These are phyloP conservation scores for Periconia digitata DNA, from an alignment of 2,329 filamentous ascomycete species.

Conservation along the genomic window DNA sequence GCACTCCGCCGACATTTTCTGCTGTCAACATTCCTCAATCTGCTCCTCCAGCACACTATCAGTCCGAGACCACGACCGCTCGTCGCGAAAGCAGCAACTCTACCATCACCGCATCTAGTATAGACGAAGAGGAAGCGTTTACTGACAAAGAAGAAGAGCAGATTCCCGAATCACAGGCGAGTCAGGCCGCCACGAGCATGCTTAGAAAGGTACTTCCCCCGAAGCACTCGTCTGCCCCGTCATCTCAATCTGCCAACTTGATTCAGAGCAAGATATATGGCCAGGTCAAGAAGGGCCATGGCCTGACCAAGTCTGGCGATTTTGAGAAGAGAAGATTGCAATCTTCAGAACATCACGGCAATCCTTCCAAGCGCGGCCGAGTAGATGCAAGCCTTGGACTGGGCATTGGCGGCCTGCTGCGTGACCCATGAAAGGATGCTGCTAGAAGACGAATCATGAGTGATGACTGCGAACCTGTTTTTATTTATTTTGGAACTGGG, in stretches of 20 bases:
- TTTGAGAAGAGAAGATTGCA: conserved; percentile 35
- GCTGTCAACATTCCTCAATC: conserved; percentile 39
- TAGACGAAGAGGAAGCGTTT: conserved; percentile 47
- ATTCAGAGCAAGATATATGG: conserved; percentile 67
- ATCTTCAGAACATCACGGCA: conserved; percentile 30
- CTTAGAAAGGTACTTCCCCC: conserved; percentile 59
- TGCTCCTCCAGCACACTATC: conserved; percentile 45
- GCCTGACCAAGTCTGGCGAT: conserved; percentile 35
- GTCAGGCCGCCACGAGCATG: conserved; percentile 74
- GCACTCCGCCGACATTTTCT: conserved; percentile 44
- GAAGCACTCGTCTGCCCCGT: conserved; percentile 32
- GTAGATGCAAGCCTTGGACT: conserved; percentile 55
- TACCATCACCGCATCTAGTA: conserved; percentile 45
- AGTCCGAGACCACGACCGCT: conserved; percentile 27
- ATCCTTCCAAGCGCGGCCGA: conserved; percentile 54
- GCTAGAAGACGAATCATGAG: conserved; percentile 1
- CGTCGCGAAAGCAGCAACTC: conserved; percentile 72
- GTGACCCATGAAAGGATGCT: conserved; percentile 15
- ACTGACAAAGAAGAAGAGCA: conserved; percentile 69
- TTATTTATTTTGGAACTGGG: conserved; percentile 3
- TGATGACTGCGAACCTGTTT: conserved; percentile 6
- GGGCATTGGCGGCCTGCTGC: conserved; percentile 53
- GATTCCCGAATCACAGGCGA: conserved; percentile 73
- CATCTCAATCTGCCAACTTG: conserved; percentile 41
- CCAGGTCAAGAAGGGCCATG: conserved; percentile 58